Percentiles rank a stretch among this genome's conserved stretches.
Conservation (phyloP, 805 yeast species). For the Osmozyma mogii region DNA sequence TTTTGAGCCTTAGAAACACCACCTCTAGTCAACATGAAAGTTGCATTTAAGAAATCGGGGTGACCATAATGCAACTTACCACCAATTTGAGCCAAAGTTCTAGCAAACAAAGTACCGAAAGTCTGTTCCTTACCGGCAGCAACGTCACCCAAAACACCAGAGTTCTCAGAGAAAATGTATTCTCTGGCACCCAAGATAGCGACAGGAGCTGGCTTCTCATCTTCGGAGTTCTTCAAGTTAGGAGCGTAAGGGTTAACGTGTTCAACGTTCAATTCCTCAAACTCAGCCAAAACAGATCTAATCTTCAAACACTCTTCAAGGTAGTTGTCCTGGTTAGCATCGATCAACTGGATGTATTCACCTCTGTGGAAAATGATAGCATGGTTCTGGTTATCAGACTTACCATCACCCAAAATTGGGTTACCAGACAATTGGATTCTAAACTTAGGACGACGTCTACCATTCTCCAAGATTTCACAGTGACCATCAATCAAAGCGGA, state of each 20-base stretch:
- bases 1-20: slow-evolving; percentile 85
- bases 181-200: slow-evolving; percentile 86
- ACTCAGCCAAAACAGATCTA: slow-evolving; percentile 74
- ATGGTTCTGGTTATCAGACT: slow-evolving; percentile 81
- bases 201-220: slow-evolving; percentile 44
- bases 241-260: slow-evolving; percentile 81
- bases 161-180: slow-evolving; percentile 78
- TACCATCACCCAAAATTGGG: slow-evolving; percentile 84
- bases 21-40: slow-evolving; percentile 79
- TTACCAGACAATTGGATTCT: slow-evolving; percentile 75
- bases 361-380: slow-evolving; percentile 75
- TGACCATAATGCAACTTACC: slow-evolving; percentile 86
- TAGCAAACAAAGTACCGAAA: slow-evolving; percentile 76
- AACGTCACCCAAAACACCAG: slow-evolving; percentile 80
- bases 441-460: slow-evolving; percentile 63
- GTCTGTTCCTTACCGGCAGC: slow-evolving; percentile 91
- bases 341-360: slow-evolving; percentile 76
- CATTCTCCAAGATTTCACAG: slow-evolving; percentile 54
- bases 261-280: slow-evolving; percentile 53
- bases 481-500: slow-evolving; percentile 78
- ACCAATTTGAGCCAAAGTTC: slow-evolving; percentile 79
- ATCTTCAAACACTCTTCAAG: slow-evolving; percentile 79
- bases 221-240: slow-evolving; percentile 50
- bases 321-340: slow-evolving; percentile 83
- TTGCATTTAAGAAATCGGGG: slow-evolving; percentile 73